phyloP scores from a whole-genome alignment of 371 early-diverging fungal genomes.

The Mucor saturninus region DNA sequence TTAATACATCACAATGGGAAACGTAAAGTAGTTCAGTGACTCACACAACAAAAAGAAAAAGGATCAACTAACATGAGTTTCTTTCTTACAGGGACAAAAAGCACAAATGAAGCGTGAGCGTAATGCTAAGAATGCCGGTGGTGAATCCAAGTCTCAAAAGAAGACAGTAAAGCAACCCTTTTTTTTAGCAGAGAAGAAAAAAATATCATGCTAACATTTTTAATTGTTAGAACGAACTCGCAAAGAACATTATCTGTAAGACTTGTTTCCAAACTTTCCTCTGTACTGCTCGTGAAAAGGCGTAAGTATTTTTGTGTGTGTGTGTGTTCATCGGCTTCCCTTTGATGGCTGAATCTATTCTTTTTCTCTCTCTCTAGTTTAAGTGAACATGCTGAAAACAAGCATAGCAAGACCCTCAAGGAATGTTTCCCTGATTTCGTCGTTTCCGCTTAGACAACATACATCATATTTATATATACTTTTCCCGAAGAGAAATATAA shows the following conservation, averaged over 20 bases:
- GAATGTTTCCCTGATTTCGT: constrained; percentile 81
- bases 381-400: constrained; percentile 76
- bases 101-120: constrained; percentile 80
- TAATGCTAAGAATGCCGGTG: constrained; percentile 62
- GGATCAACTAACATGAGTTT: not conserved
- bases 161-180: constrained; percentile 62
- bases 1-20: constrained; percentile 15
- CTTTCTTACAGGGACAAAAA: constrained; percentile 65
- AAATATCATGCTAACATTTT: too few relatives aligned
- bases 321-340: too few relatives aligned
- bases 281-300: constrained; percentile 77
- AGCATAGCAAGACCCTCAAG: constrained; percentile 78
- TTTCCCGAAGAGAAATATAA: too few relatives aligned
- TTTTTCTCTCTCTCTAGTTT: constrained; percentile 43
- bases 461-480: too few relatives aligned
- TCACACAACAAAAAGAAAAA: not conserved
- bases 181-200: constrained; percentile 2
- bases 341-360: too few relatives aligned
- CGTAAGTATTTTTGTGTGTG: constrained; percentile 47
- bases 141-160: constrained; percentile 67
- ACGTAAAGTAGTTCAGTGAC: constrained; percentile 2
- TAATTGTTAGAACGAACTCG: constrained; percentile 70
- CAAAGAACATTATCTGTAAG: constrained; percentile 79
- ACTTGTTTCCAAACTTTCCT: constrained; percentile 85
- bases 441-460: not conserved